Percentiles rank a stretch among this genome's conserved stretches.
Evolutionary conservation across 768 basidiomycete species (phyloP).

Genomic region (Tricholoma terreum): DNA sequence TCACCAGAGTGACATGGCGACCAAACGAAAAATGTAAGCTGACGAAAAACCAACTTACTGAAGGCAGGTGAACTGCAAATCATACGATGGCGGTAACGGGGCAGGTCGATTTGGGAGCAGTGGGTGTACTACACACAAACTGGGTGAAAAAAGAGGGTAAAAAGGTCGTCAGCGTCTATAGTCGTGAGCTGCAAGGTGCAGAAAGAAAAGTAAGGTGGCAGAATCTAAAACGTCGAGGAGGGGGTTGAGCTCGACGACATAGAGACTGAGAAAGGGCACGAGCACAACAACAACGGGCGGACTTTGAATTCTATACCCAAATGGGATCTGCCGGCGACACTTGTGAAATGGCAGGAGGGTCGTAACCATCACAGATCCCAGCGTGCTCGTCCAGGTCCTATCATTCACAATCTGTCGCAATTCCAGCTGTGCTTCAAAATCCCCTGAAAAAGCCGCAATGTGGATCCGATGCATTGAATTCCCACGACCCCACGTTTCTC

Average conservation of each 20-base stretch:
- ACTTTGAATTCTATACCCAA: conserved; percentile 19
- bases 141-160: conserved; percentile 23
- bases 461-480: conserved; percentile 21
- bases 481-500: conserved; percentile 40
- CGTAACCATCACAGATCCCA: conserved; percentile 18
- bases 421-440: conserved; percentile 16
- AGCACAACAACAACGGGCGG: conserved; percentile 17
- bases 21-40: conserved; percentile 8
- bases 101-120: conserved; percentile 15
- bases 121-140: conserved; percentile 14
- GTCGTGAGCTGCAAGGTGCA: conserved; percentile 39
- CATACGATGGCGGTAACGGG: conserved; percentile 36
- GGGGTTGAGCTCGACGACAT: conserved; percentile 18
- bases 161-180: conserved; percentile 42
- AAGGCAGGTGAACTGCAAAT: conserved; percentile 29
- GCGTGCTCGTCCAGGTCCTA: conserved; percentile 7
- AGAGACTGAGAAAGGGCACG: conserved; percentile 19
- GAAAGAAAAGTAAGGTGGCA: conserved; percentile 8
- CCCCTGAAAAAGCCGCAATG: conserved; percentile 11
- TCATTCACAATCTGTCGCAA: conserved; percentile 17
- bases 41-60: conserved; percentile 31
- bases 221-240: conserved; percentile 19
- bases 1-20: conserved; percentile 12
- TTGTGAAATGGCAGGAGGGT: neutral
- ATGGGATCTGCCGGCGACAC: conserved; percentile 18